These are phyloP conservation scores for Russula compacta DNA, from an alignment of 768 basidiomycete genomes.

Conservation along the genomic window DNA sequence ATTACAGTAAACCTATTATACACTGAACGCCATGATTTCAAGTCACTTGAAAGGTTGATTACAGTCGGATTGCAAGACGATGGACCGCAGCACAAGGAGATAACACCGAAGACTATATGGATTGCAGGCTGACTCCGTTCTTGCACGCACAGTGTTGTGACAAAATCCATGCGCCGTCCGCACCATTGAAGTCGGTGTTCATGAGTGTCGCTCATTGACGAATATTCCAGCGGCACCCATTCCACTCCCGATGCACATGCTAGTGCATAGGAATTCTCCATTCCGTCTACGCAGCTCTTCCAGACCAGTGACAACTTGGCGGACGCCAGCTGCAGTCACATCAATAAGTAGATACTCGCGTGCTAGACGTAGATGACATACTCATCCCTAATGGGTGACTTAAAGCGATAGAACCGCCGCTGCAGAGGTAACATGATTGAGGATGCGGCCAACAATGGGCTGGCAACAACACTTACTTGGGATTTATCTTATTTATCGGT, in stretches of 20 bases:
- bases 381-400: constrained; percentile 82
- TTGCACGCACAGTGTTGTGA: background rate
- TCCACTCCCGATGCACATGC: constrained; percentile 76
- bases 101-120: background rate
- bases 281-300: constrained; percentile 66
- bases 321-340: constrained; percentile 52
- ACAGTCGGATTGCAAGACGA: background rate
- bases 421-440: constrained; percentile 26
- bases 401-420: constrained; percentile 79
- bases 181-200: background rate
- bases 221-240: constrained; percentile 84
- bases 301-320: constrained; percentile 85
- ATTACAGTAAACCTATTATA: no score
- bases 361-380: constrained; percentile 28
- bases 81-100: no score
- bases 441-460: background rate
- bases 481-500: constrained; percentile 75
- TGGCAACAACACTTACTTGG: constrained; percentile 49
- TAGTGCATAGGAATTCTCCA: constrained; percentile 68
- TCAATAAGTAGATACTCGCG: constrained; percentile 18
- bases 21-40: background rate
- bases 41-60: background rate
- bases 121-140: background rate
- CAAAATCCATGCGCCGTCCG: no score
- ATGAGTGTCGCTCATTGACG: constrained; percentile 45